Evolutionary conservation across 176 grass and related monocot genomes (phyloP).

Genomic region (Oryza punctata): DNA sequence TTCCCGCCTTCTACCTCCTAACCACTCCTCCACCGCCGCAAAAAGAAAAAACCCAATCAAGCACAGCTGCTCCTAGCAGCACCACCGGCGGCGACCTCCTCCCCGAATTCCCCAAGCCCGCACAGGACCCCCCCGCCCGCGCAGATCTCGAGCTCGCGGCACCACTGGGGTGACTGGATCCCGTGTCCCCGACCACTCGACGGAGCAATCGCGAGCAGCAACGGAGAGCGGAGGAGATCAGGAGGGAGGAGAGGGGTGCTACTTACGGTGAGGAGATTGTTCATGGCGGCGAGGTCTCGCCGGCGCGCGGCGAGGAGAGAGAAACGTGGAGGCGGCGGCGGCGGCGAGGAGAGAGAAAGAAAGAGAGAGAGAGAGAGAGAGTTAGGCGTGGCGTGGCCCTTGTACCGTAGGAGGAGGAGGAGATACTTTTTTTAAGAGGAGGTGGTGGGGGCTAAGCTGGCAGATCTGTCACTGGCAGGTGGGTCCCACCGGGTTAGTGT

Average conservation of each 20-base stretch:
- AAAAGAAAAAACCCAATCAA: not conserved
- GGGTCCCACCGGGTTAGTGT: not conserved
- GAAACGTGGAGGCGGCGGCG: constrained; percentile 5
- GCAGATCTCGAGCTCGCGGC: constrained; percentile 45
- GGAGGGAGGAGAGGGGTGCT: too few relatives aligned
- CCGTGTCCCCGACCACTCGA: not conserved
- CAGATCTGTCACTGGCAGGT: not conserved
- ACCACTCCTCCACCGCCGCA: constrained; percentile 36
- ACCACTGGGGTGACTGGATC: constrained; percentile 42
- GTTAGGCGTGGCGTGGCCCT: constrained; percentile 33
- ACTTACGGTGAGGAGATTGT: constrained; percentile 72
- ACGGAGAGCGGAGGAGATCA: not conserved
- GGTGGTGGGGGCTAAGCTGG: not conserved
- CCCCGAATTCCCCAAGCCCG: not conserved
- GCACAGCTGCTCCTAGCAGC: not conserved
- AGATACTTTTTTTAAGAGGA: constrained; percentile 19
- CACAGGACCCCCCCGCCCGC: not conserved
- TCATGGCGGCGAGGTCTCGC: constrained; percentile 50
- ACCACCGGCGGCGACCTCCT: not conserved
- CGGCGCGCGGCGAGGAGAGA: constrained; percentile 38
- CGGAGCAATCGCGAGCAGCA: not conserved
- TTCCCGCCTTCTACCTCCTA: not conserved
- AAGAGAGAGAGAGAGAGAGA: constrained; percentile 14
- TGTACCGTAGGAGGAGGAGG: constrained; percentile 33
- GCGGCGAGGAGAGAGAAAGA: constrained; percentile 23